These are phyloP conservation scores for Podaxis carcinomalis DNA, from an alignment of 768 basidiomycete species.

Conservation along the genomic window DNA sequence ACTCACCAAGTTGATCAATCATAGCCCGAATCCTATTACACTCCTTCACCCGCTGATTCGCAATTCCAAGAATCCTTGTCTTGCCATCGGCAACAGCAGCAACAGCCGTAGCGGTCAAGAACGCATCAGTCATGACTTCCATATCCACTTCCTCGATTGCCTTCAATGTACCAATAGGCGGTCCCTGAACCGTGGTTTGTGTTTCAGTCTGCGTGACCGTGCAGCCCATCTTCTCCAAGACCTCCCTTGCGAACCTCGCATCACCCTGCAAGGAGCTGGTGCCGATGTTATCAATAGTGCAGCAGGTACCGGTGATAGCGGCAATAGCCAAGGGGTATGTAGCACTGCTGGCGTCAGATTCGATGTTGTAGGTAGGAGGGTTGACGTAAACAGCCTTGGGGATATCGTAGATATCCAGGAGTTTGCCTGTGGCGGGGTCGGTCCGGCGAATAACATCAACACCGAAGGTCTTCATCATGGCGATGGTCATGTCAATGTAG, in stretches of 20 bases:
- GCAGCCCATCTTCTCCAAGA: slow-evolving; percentile 95
- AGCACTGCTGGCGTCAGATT: slow-evolving; percentile 92
- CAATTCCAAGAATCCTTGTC: slow-evolving; percentile 89
- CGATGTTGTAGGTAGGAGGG: slow-evolving; percentile 82
- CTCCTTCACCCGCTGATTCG: slow-evolving; percentile 98
- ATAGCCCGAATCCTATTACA: slow-evolving; percentile 96
- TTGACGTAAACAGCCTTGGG: slow-evolving; percentile 76
- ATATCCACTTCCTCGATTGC: slow-evolving; percentile 89
- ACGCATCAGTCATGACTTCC: slow-evolving; percentile 99
- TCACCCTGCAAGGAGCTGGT: slow-evolving; percentile 93
- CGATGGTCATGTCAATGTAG: slow-evolving; percentile 99
- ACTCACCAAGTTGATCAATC: slow-evolving; percentile 88
- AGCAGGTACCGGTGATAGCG: slow-evolving; percentile 94
- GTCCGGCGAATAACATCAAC: slow-evolving; percentile 64
- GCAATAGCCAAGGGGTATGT: slow-evolving; percentile 97
- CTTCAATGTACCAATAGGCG: slow-evolving; percentile 74
- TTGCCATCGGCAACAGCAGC: slow-evolving; percentile 76
- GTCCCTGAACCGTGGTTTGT: slow-evolving; percentile 90
- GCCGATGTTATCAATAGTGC: slow-evolving; percentile 92
- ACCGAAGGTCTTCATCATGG: slow-evolving; percentile 96
- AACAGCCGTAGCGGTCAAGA: slow-evolving; percentile 90
- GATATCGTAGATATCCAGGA: slow-evolving; percentile 81
- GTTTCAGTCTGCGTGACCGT: slow-evolving; percentile 81
- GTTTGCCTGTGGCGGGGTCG: slow-evolving; percentile 55
- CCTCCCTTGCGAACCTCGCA: slow-evolving; percentile 89